phyloP scores from a whole-genome alignment of 805 yeast genomes.

The Saturnispora sekii region DNA sequence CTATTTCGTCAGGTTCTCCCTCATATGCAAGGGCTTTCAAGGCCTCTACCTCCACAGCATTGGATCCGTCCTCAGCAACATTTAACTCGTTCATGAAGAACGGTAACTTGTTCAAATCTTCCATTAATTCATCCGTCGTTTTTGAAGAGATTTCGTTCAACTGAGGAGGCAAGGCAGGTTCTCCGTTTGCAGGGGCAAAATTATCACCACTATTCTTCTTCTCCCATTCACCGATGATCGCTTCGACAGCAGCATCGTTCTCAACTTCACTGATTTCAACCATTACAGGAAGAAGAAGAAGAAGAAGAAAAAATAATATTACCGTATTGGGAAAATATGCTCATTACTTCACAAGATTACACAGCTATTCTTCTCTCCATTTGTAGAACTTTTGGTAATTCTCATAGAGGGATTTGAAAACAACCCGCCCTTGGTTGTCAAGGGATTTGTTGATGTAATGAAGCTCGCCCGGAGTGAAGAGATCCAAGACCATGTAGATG shows the following conservation, averaged over 20 bases:
- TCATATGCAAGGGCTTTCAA: conserved; percentile 86
- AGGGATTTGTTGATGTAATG: conserved; percentile 50
- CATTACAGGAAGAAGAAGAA: conserved; percentile 14
- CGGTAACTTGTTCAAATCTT: conserved; percentile 75
- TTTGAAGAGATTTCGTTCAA: conserved; percentile 53
- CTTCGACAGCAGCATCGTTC: conserved; percentile 15
- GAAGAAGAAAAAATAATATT: neutral
- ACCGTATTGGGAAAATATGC: neutral
- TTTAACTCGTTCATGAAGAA: conserved; percentile 89
- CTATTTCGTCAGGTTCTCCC: conserved; percentile 90
- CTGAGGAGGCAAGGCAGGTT: conserved; percentile 77
- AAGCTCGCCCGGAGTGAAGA: conserved; percentile 59
- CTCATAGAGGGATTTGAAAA: conserved; percentile 56
- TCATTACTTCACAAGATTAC: neutral
- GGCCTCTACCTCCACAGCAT: conserved; percentile 72
- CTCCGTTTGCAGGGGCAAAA: conserved; percentile 33
- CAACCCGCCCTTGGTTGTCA: conserved; percentile 60
- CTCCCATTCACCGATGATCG: conserved; percentile 26
- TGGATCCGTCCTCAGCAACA: conserved; percentile 66
- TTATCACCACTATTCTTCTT: conserved; percentile 8
- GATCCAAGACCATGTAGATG: conserved; percentile 55
- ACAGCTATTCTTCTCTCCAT: conserved; percentile 53
- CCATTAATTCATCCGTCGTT: conserved; percentile 64
- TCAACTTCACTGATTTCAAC: conserved; percentile 24
- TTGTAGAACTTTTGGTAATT: conserved; percentile 72